Evolutionary conservation across 495 filamentous ascomycete species (phyloP).

Genomic region (Tuber microsphaerosporum): DNA sequence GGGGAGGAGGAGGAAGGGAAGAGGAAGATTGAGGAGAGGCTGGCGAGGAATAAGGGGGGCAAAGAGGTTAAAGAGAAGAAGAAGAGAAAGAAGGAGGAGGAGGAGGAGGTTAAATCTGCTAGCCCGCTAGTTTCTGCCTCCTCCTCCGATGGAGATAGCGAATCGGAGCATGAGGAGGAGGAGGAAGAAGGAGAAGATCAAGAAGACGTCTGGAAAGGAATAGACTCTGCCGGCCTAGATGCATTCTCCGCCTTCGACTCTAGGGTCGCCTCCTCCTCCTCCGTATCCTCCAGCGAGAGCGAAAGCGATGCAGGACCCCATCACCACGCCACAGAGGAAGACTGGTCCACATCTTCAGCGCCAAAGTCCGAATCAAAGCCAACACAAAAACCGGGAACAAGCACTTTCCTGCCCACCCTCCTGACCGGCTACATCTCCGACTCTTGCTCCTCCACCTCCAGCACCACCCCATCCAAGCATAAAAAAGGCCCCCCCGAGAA

Average conservation of each 20-base stretch:
- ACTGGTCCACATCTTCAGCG: constrained; percentile 42
- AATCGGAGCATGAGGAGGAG: constrained; percentile 15
- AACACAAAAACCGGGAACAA: constrained; percentile 44
- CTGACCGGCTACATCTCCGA: constrained; percentile 90
- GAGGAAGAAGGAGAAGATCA: constrained; percentile 43
- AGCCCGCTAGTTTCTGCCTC: constrained; percentile 20
- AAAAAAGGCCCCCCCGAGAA: constrained; percentile 36
- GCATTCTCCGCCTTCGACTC: constrained; percentile 49
- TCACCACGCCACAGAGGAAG: constrained; percentile 32
- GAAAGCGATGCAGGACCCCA: constrained; percentile 44
- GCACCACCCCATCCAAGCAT: constrained; percentile 42
- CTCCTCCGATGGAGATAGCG: constrained; percentile 26
- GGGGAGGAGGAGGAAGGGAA: constrained; percentile 30
- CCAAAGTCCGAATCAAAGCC: constrained; percentile 18
- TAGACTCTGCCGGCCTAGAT: constrained; percentile 38
- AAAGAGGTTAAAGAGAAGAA: background rate
- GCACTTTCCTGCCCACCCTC: constrained; percentile 78
- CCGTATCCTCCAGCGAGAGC: constrained; percentile 48
- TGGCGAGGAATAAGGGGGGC: constrained; percentile 20
- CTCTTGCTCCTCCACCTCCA: constrained; percentile 55
- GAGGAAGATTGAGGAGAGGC: constrained; percentile 20
- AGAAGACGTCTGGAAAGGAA: constrained; percentile 14
- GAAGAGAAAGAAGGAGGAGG: background rate
- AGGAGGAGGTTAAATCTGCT: constrained; percentile 17
- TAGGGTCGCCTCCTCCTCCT: constrained; percentile 54